A percentile compares a stretch with the other conserved stretches of the same genome.
These are phyloP conservation scores for Chytriomyces sp. DNA, from an alignment of 192 early-diverging fungal species.

Conservation along the genomic window DNA sequence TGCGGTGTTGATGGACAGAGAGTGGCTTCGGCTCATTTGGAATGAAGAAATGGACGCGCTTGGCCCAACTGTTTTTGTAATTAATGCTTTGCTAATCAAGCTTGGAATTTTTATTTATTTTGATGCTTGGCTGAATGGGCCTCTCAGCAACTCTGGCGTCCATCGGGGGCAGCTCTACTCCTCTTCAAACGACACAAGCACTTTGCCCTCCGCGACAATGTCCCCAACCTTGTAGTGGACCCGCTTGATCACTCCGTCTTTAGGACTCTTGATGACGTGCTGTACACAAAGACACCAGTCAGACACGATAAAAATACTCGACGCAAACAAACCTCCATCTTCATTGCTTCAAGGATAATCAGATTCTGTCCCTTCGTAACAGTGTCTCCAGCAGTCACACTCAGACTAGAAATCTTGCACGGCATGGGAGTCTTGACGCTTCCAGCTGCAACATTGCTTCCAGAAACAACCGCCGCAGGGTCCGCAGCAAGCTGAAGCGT, in stretches of 20 bases:
- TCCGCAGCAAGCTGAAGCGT: constrained; percentile 30
- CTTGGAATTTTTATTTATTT: neutral
- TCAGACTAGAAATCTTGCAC: constrained; percentile 90
- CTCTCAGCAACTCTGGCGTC: neutral
- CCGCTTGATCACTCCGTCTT: constrained; percentile 70
- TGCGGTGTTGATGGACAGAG: neutral
- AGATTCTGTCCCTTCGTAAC: constrained; percentile 82
- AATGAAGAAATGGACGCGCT: neutral
- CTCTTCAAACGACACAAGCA: constrained; percentile 71
- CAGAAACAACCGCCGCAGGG: constrained; percentile 14
- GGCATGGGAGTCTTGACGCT: constrained; percentile 93
- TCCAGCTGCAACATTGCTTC: constrained; percentile 44
- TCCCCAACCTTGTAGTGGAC: constrained; percentile 86
- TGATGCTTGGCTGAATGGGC: neutral
- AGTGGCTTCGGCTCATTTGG: neutral
- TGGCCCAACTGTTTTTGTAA: neutral
- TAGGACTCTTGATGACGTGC: constrained; percentile 85
- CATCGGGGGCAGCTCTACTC: constrained; percentile 6
- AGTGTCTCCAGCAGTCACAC: constrained; percentile 73
- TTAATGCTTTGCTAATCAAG: neutral
- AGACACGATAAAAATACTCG: neutral
- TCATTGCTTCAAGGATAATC: constrained; percentile 95
- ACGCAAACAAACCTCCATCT: constrained; percentile 83
- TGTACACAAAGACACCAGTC: constrained; percentile 30
- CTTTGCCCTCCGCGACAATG: constrained; percentile 85